A percentile compares a stretch with the other conserved stretches of the same genome.
These are phyloP conservation scores for Melanomma pulvis-pyrius DNA, from an alignment of 495 filamentous ascomycete genomes.

Conservation along the genomic window DNA sequence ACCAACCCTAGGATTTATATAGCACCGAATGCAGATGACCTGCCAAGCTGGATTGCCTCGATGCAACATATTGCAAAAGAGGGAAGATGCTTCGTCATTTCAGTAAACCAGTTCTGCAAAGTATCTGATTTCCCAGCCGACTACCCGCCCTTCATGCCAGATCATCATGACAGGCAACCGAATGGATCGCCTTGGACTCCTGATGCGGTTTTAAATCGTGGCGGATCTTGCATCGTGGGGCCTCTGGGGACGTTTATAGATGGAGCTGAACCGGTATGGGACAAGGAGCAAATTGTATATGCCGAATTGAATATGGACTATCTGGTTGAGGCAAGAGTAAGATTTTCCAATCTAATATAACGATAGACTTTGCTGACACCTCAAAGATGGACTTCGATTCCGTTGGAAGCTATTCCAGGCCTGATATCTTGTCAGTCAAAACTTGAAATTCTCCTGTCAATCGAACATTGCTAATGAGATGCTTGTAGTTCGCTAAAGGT, in stretches of 20 bases:
- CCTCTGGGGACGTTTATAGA: slow-evolving; percentile 45
- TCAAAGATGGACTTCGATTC: slow-evolving; percentile 50
- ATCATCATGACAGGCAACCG: slow-evolving; percentile 46
- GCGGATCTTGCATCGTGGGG: slow-evolving; percentile 48
- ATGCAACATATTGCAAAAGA: slow-evolving; percentile 54
- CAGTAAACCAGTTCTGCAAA: slow-evolving; percentile 47
- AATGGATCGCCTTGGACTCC: slow-evolving; percentile 46
- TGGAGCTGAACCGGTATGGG: slow-evolving; percentile 47
- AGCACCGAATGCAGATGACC: slow-evolving; percentile 49
- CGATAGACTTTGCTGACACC: neutral
- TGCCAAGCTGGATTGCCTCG: slow-evolving; percentile 48
- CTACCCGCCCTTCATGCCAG: slow-evolving; percentile 50
- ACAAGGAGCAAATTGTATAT: slow-evolving; percentile 48
- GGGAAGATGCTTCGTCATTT: slow-evolving; percentile 50
- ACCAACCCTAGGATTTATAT: slow-evolving; percentile 45
- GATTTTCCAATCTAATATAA: slow-evolving; percentile 4
- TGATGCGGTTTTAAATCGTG: slow-evolving; percentile 47
- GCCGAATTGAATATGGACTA: slow-evolving; percentile 45
- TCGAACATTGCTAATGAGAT: neutral
- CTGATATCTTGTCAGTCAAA: slow-evolving; percentile 49
- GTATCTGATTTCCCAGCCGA: slow-evolving; percentile 50
- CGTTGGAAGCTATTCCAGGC: slow-evolving; percentile 49
- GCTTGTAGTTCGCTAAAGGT: slow-evolving; percentile 41
- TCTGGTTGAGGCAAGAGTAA: slow-evolving; percentile 47
- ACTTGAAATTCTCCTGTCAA: neutral